These are phyloP conservation scores for Trichopus zeylanicus DNA, from an alignment of 116 monocot species.

Conservation along the genomic window DNA sequence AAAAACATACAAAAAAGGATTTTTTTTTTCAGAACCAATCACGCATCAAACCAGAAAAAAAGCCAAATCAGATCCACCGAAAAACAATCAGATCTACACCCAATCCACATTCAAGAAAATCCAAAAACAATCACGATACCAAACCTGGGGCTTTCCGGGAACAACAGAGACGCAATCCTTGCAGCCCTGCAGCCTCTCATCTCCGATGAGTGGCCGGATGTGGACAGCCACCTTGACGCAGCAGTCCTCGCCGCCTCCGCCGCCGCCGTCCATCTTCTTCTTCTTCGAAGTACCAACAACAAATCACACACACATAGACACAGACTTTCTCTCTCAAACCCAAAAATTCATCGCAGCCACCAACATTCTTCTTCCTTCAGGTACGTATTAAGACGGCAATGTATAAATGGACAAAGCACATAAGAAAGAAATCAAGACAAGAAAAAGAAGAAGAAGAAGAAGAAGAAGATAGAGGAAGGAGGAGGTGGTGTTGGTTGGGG, in stretches of 20 bases:
- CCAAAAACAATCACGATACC: not conserved
- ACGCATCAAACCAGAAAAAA: not conserved
- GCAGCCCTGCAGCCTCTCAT: conserved; percentile 85
- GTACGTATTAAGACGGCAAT: not conserved
- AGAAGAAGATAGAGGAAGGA: not conserved
- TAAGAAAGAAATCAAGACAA: not conserved
- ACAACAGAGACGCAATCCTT: conserved; percentile 88
- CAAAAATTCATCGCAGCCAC: not conserved
- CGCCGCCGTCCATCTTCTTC: conserved; percentile 61
- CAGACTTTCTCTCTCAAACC: not conserved
- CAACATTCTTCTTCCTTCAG: no score
- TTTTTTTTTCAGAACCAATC: not conserved
- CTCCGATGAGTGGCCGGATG: conserved; percentile 82
- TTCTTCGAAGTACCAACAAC: conserved; percentile 3
- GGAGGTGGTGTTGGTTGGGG: not conserved
- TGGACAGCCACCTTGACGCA: conserved; percentile 98
- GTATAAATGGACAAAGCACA: not conserved
- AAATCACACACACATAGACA: conserved; percentile 1
- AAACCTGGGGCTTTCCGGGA: conserved; percentile 80
- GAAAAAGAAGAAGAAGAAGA: not conserved
- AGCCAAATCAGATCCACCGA: not conserved
- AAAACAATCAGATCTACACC: not conserved
- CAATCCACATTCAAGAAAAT: not conserved
- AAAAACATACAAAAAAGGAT: not conserved
- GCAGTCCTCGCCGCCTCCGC: conserved; percentile 67